phyloP scores from a whole-genome alignment of 345 rosid genomes.

The Moricandia moricandioides region DNA sequence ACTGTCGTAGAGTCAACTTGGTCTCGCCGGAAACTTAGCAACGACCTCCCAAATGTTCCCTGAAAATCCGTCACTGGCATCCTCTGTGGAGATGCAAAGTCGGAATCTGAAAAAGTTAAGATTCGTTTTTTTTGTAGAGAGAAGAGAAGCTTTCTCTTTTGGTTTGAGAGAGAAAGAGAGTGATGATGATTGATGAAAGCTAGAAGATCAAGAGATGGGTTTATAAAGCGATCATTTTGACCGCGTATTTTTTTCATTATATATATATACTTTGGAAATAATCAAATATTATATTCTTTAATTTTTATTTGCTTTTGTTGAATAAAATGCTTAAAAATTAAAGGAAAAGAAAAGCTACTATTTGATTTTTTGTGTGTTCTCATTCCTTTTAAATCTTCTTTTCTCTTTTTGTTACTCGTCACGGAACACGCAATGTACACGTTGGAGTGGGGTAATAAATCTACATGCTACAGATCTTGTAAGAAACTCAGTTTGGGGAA shows the following conservation, averaged over 20 bases:
- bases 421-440: slow-evolving; percentile 26
- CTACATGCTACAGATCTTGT: not conserved
- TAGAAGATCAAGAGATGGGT: slow-evolving; percentile 24
- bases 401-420: slow-evolving; percentile 13
- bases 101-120: not conserved
- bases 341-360: not conserved
- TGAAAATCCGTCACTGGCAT: slow-evolving; percentile 67
- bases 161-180: not conserved
- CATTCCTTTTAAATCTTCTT: not conserved
- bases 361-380: slow-evolving; percentile 6
- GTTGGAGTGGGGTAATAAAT: not conserved
- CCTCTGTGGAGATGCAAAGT: slow-evolving; percentile 21
- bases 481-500: not conserved
- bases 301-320: not conserved
- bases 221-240: slow-evolving; percentile 34
- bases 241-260: slow-evolving; percentile 30
- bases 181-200: slow-evolving; percentile 38
- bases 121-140: not conserved
- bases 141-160: not conserved
- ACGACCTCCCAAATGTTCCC: slow-evolving; percentile 49
- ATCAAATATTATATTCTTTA: not conserved
- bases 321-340: not conserved
- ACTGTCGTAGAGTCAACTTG: slow-evolving; percentile 33
- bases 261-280: not conserved
- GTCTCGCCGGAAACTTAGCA: slow-evolving; percentile 53